Evolutionary conservation across 306 rosid species (phyloP).

Genomic region (Senna siamea): DNA sequence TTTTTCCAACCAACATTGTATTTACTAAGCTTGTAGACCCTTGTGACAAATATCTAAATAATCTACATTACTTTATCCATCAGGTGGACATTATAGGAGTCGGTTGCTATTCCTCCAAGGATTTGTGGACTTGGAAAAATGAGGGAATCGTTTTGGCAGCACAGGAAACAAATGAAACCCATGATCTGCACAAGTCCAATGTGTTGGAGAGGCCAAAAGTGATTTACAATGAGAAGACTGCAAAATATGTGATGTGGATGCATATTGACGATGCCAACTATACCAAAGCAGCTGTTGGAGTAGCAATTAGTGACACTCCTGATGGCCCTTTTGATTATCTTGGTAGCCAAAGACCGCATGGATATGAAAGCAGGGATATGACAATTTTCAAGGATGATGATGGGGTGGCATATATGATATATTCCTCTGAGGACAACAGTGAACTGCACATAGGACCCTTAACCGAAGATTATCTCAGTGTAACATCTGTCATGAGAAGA

Average conservation of each 20-base stretch:
- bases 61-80: slow-evolving; percentile 30
- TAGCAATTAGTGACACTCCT: slow-evolving; percentile 80
- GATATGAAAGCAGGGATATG: slow-evolving; percentile 94
- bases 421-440: slow-evolving; percentile 95
- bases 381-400: slow-evolving; percentile 92
- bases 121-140: slow-evolving; percentile 94
- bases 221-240: slow-evolving; percentile 78
- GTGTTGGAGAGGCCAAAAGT: slow-evolving; percentile 98
- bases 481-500: slow-evolving; percentile 61
- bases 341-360: slow-evolving; percentile 90
- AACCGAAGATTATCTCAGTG: slow-evolving; percentile 77
- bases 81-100: slow-evolving; percentile 98
- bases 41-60: slow-evolving; percentile 1
- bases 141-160: slow-evolving; percentile 92
- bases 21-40: slow-evolving; percentile 20
- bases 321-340: slow-evolving; percentile 88
- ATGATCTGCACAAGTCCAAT: slow-evolving; percentile 86
- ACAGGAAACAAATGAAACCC: slow-evolving; percentile 80
- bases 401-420: slow-evolving; percentile 78
- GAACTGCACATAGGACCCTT: slow-evolving; percentile 94
- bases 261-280: slow-evolving; percentile 93
- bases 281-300: slow-evolving; percentile 87
- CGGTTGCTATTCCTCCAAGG: slow-evolving; percentile 95
- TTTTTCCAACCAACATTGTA: slow-evolving; percentile 24
- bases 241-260: slow-evolving; percentile 98